Evolutionary conservation across 148 eudicot genomes (phyloP).

Genomic region (Camellia granthamiana): DNA sequence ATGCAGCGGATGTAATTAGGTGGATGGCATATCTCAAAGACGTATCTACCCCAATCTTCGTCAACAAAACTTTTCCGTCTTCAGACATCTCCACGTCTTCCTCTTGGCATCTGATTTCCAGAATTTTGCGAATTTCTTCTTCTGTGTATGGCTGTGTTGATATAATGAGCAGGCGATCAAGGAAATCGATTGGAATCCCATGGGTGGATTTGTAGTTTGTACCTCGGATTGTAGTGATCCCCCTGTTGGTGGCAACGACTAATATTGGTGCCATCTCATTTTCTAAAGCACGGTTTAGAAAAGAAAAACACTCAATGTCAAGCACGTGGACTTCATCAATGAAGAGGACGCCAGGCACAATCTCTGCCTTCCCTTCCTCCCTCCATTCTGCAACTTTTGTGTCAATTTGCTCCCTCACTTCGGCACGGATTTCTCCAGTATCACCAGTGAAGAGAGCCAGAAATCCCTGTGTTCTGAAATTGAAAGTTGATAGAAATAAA

Average conservation of each 20-base stretch:
- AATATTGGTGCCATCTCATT: conserved; percentile 96
- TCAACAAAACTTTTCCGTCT: conserved; percentile 72
- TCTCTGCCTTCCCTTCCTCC: conserved; percentile 98
- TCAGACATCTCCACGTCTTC: conserved; percentile 96
- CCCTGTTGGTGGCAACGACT: conserved; percentile 92
- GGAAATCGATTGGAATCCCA: conserved; percentile 90
- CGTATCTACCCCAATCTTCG: conserved; percentile 85
- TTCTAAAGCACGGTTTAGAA: conserved; percentile 89
- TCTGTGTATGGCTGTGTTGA: conserved; percentile 82
- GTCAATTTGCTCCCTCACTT: conserved; percentile 94
- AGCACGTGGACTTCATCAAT: conserved; percentile 99
- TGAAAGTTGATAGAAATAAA: background rate
- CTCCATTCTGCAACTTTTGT: conserved; percentile 97
- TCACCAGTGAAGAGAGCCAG: conserved; percentile 93
- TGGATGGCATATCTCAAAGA: conserved; percentile 86
- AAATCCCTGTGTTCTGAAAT: conserved; percentile 86
- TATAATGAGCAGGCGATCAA: conserved; percentile 86
- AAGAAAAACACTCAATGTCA: conserved; percentile 93
- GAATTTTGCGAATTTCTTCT: conserved; percentile 80
- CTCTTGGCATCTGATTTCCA: conserved; percentile 86
- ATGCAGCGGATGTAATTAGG: conserved; percentile 73
- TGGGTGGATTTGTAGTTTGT: conserved; percentile 93
- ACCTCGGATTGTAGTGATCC: conserved; percentile 83
- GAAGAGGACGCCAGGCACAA: conserved; percentile 92
- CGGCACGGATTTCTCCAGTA: conserved; percentile 89